Conservation (phyloP, 1,284 basidiomycete genomes). For the Neolentinus lepideus region DNA sequence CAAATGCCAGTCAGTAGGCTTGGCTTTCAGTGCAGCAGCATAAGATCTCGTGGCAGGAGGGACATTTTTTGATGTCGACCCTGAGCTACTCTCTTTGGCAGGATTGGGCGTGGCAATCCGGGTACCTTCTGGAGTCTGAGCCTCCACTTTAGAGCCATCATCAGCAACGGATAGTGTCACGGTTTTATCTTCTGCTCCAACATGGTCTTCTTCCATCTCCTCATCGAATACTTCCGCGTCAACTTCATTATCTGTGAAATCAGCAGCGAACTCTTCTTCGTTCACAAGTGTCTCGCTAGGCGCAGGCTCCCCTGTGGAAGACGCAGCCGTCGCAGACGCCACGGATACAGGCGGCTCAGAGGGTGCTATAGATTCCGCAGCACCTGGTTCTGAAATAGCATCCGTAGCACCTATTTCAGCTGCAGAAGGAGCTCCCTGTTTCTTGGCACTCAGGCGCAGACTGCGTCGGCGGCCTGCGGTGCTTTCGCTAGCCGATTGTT, state of each 20-base stretch:
- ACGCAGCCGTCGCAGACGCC: slow-evolving; percentile 20
- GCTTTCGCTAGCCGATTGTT: slow-evolving; percentile 13
- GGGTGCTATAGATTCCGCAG: slow-evolving; percentile 12
- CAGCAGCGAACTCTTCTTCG: slow-evolving; percentile 58
- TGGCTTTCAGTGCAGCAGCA: slow-evolving; percentile 88
- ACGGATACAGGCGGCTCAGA: slow-evolving; percentile 20
- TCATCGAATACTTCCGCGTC: slow-evolving; percentile 67
- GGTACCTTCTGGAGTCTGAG: slow-evolving; percentile 94
- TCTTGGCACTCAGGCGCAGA: slow-evolving; percentile 75
- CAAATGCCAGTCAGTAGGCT: slow-evolving; percentile 93
- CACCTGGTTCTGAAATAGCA: slow-evolving; percentile 14
- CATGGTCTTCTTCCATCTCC: slow-evolving; percentile 57
- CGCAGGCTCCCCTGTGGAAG: slow-evolving; percentile 24
- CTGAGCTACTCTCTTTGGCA: slow-evolving; percentile 25
- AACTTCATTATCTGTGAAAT: slow-evolving; percentile 77
- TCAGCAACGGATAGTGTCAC: slow-evolving; percentile 79
- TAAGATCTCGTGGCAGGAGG: slow-evolving; percentile 67
- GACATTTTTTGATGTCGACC: slow-evolving; percentile 29
- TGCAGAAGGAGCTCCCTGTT: slow-evolving; percentile 24
- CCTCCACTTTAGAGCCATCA: slow-evolving; percentile 88
- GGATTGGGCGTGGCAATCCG: slow-evolving; percentile 83
- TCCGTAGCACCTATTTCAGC: slow-evolving; percentile 17
- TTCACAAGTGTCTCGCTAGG: slow-evolving; percentile 48
- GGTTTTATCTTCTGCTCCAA: slow-evolving; percentile 67
- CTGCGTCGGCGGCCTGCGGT: slow-evolving; percentile 63